Base-by-base conservation (phyloP, 768 basidiomycete species). In the Amanita muscaria region DNA sequence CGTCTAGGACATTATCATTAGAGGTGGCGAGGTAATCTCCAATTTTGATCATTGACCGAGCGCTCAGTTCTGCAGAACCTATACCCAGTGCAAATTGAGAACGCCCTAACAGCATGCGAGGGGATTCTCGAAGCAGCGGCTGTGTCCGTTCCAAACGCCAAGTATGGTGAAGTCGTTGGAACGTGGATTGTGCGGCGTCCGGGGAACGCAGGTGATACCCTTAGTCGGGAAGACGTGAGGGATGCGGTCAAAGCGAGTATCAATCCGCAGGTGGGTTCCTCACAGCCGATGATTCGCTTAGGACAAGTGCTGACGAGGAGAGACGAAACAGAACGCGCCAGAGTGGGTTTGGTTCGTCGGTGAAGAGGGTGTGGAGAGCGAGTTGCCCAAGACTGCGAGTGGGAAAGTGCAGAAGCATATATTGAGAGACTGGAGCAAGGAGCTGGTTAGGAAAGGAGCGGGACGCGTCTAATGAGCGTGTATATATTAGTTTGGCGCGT, bases 341-440 rank as follows among this genome's bases (percentile, higher is more conserved):
- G 66, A 70, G 7, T 90, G 86, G 84, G 77, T 90, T 3, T 91
- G 87, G 83, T 88, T 88, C 49, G 50, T 85, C 1, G 81, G 79
- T 11, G 82, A 87, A 53, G 82, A 81, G 35, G 76, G 73, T 1
- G 61, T 60, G 2, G 64, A 68, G 6, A 59, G 56, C 7, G 80
- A 86, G 50, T 57, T 89, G 6, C 88, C 88, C 1, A 88, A 86
- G 67, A 91, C 88, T 8, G 87, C 83, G 11, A 90, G 87, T 51
- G 88, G 88, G 31, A 91, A 91, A 59, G 79, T 91, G 33, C 77
- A 78, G 80, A 91, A 90, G 64, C 84, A 88, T 57, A 56, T 88
- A 3, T 57, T 91, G 35, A 67, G 88, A 23, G 62, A 67, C 16
- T 88, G 86, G 87, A 76, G 80, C 56, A 68, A 64, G 33, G 70